A percentile compares a stretch with the other conserved stretches of the same genome.
phyloP scores from a whole-genome alignment of 352 stramenopile species.

The Globisporangium recalcitrans region DNA sequence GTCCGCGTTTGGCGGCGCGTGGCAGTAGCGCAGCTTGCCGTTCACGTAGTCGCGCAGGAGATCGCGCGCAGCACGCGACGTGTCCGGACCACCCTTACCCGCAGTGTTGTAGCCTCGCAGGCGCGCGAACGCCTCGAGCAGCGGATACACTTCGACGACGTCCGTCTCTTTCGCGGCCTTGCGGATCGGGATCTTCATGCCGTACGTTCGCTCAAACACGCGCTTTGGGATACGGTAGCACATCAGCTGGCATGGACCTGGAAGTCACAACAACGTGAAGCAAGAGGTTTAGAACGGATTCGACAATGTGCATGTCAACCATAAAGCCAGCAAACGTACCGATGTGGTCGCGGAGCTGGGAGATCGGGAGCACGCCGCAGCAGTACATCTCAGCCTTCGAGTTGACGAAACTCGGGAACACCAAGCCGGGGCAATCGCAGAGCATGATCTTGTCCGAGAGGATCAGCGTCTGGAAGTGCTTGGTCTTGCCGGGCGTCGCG shows the following conservation, averaged over 20 bases:
- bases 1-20: slow-evolving; percentile 81
- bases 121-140: slow-evolving; percentile 77
- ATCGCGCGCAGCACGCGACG: slow-evolving; percentile 91
- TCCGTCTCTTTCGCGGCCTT: slow-evolving; percentile 71
- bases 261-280: not conserved
- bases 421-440: slow-evolving; percentile 99
- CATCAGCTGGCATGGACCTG: slow-evolving; percentile 89
- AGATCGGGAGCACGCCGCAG: slow-evolving; percentile 97
- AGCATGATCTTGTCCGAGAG: slow-evolving; percentile 96
- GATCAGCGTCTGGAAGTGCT: slow-evolving; percentile 99
- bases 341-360: slow-evolving; percentile 95
- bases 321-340: slow-evolving; percentile 16
- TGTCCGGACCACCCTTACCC: slow-evolving; percentile 93
- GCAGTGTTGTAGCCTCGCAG: slow-evolving; percentile 91
- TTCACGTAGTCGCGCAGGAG: slow-evolving; percentile 98
- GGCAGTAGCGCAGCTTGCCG: slow-evolving; percentile 96
- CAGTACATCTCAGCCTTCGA: slow-evolving; percentile 98
- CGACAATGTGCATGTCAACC: not conserved
- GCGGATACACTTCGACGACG: slow-evolving; percentile 69
- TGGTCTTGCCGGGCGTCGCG: slow-evolving; percentile 98
- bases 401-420: slow-evolving; percentile 99
- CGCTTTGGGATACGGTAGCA: slow-evolving; percentile 92
- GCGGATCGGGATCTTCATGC: slow-evolving; percentile 87
- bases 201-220: slow-evolving; percentile 96
- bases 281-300: not conserved